phyloP scores from a whole-genome alignment of 345 rosid species.

The Lagerstroemia speciosa region DNA sequence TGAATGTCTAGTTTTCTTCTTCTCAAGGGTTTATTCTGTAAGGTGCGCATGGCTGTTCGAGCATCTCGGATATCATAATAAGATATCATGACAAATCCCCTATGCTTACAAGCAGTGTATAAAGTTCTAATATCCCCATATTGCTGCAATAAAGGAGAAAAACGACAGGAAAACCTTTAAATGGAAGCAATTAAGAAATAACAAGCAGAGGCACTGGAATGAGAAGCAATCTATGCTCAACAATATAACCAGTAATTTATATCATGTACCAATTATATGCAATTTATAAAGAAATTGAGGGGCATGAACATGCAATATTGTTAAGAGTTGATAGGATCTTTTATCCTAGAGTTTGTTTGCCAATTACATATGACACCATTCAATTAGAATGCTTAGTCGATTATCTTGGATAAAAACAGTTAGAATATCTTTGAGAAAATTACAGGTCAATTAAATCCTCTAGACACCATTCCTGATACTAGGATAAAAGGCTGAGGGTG shows the following conservation, averaged over 20 bases:
- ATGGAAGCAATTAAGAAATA: neutral
- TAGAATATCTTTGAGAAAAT: neutral
- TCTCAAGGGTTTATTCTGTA: slow-evolving; percentile 81
- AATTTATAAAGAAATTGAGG: neutral
- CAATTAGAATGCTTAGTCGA: neutral
- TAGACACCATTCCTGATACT: neutral
- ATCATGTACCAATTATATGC: neutral
- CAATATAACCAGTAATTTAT: neutral
- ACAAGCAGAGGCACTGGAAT: neutral
- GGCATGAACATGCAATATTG: neutral
- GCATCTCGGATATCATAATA: slow-evolving; percentile 92
- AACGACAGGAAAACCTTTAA: slow-evolving; percentile 3
- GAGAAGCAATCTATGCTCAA: neutral
- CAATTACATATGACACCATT: neutral
- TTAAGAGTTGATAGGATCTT: neutral
- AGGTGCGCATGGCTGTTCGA: slow-evolving; percentile 82
- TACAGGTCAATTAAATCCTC: neutral
- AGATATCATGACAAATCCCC: slow-evolving; percentile 97
- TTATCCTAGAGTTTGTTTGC: neutral
- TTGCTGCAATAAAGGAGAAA: slow-evolving; percentile 40
- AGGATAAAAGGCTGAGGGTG: neutral
- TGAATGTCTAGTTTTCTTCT: slow-evolving; percentile 88
- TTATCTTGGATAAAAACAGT: neutral
- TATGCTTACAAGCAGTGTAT: slow-evolving; percentile 90
- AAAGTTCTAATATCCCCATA: slow-evolving; percentile 90